Evolutionary conservation across 345 rosid genomes (phyloP), one percentile per base, ranked within the genome.

Genomic region (Salix dunnii): DNA sequence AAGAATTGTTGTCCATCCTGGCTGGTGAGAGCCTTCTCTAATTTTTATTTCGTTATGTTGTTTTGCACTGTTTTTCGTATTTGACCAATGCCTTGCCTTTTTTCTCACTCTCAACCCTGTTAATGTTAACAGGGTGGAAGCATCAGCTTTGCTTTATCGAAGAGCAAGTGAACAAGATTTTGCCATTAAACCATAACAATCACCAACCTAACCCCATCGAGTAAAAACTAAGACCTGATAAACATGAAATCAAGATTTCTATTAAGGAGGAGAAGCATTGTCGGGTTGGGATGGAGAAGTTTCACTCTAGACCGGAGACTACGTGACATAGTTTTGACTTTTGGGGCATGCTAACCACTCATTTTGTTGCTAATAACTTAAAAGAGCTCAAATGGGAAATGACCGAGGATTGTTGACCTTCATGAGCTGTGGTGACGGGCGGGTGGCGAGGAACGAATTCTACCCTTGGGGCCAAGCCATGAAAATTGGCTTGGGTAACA

Each of bases 131-230:
- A 96, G 99, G 99, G 99, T 96, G 85, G 99, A 96, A 88, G 99
- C 99, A 61, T 94, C 99, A 40, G 94, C 99, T 71, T 84, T 94
- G 87, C 97, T 96, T 74, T 96, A 96, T 72, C 88, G 94, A 87
- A 92, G 98, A 84, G 99, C 97, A 71, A 96, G 87, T 58, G 99
- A 96, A 81, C 87, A 80, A 63, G 92, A 92, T 80, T 96, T 86
- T 88, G 84, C 95, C 77, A 88, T 96, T 84, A 96, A 92, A 88
- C 83, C 84, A 27, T 90, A 89, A 91, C 63, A 65, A 81, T 63
- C 31, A 66, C 68, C 65, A 55, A 68, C 76, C 70, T 75, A 73
- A 81, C 35, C 70, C 63, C 51, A 43, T 63, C 23, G 74, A 80
- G 82, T 71, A 69, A 87, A 78, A 80, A 76, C 66, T 73, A 75